Evolutionary conservation across 306 rosid genomes (phyloP).

Genomic region (Lotus japonicus): DNA sequence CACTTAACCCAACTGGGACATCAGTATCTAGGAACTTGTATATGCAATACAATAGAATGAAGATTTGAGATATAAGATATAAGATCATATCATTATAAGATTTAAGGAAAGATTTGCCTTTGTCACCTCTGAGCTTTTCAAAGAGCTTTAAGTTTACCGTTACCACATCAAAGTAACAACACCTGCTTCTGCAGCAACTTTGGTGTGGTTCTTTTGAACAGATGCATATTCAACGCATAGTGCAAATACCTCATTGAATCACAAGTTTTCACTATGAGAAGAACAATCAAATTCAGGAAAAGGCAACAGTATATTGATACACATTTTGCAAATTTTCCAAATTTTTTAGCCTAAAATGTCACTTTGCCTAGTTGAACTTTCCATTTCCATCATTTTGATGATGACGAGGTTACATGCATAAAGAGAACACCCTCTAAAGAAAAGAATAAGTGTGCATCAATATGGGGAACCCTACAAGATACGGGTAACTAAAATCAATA

Average conservation of each 20-base stretch:
- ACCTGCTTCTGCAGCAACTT: neutral
- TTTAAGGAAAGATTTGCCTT: neutral
- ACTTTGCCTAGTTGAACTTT: constrained; percentile 18
- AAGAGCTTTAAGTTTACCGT: neutral
- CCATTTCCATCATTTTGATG: neutral
- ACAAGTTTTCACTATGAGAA: neutral
- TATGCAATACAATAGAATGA: neutral
- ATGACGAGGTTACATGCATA: constrained; percentile 23
- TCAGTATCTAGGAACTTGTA: neutral
- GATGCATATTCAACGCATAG: neutral
- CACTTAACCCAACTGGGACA: neutral
- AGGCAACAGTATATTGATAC: neutral
- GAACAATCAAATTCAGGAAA: neutral
- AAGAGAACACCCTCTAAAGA: constrained; percentile 18
- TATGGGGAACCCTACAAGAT: constrained; percentile 2
- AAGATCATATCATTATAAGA: neutral
- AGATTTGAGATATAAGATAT: neutral
- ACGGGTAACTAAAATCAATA: constrained; percentile 13
- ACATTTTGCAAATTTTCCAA: neutral
- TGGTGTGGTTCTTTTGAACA: neutral
- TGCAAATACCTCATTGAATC: neutral
- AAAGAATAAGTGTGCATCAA: constrained; percentile 8
- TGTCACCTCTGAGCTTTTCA: too few species aligned
- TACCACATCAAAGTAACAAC: neutral
- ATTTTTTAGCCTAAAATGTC: neutral